Percentiles rank a stretch among this genome's conserved stretches.
These are phyloP conservation scores for Cinchona pubescens DNA, from an alignment of 257 asterid species.

Conservation along the genomic window DNA sequence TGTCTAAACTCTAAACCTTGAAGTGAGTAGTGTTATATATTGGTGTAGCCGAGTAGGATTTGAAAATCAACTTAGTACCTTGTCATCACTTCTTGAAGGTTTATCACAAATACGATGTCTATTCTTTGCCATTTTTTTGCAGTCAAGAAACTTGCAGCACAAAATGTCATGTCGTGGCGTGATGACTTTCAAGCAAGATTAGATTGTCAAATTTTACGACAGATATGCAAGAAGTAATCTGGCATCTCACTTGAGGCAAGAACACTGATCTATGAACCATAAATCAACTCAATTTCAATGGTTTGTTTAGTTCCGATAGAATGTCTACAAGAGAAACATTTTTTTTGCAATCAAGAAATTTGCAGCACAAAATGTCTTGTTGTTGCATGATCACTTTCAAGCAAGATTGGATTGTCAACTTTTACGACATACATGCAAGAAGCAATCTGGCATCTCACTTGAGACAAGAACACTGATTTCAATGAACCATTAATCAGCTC, in stretches of 20 bases:
- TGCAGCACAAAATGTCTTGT: background rate
- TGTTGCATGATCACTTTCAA: background rate
- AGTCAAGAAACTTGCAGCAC: background rate
- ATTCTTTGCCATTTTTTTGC: background rate
- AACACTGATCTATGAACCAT: background rate
- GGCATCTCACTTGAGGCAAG: background rate
- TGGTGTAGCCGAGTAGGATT: background rate
- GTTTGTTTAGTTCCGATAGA: constrained; percentile 8
- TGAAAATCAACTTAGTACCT: background rate
- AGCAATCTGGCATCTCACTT: background rate
- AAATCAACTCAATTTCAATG: constrained; percentile 19
- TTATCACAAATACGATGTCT: too few species aligned
- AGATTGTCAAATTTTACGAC: background rate
- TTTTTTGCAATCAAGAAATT: too few species aligned
- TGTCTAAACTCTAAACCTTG: background rate
- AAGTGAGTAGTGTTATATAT: background rate
- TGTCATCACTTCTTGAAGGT: background rate
- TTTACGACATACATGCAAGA: background rate
- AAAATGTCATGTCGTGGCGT: background rate
- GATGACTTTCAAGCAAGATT: background rate
- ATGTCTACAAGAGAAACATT: constrained; percentile 17
- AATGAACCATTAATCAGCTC: constrained; percentile 8
- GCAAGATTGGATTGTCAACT: background rate
- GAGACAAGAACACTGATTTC: background rate
- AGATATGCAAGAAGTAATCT: background rate